These are phyloP conservation scores for Bruguiera hainesii DNA, from an alignment of 441 rosid species.

Conservation along the genomic window DNA sequence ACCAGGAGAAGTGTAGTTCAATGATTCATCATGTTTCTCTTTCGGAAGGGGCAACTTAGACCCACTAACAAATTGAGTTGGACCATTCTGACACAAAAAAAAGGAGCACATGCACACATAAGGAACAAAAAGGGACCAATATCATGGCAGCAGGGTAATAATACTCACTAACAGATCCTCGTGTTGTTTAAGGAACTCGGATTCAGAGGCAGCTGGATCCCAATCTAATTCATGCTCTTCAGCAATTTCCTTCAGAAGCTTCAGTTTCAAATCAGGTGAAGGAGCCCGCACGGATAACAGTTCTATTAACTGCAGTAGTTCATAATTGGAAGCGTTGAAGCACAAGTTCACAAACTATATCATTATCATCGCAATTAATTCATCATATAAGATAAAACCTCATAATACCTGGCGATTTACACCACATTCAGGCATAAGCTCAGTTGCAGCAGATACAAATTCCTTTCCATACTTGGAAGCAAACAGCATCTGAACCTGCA, in stretches of 20 bases:
- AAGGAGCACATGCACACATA: background rate
- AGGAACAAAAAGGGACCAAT: constrained; percentile 21
- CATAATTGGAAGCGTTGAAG: constrained; percentile 2
- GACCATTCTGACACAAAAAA: constrained; percentile 60
- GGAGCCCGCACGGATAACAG: constrained; percentile 86
- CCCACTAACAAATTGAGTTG: constrained; percentile 67
- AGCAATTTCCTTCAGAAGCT: constrained; percentile 92
- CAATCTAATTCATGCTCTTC: constrained; percentile 93
- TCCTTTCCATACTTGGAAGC: constrained; percentile 81
- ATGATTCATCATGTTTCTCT: constrained; percentile 59
- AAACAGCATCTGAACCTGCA: constrained; percentile 83
- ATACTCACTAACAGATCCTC: constrained; percentile 84
- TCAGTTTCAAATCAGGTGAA: constrained; percentile 64
- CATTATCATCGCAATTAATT: background rate
- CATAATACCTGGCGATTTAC: constrained; percentile 81
- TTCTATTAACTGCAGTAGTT: constrained; percentile 67
- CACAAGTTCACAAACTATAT: constrained; percentile 2
- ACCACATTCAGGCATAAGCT: constrained; percentile 86
- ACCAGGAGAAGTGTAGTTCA: constrained; percentile 29
- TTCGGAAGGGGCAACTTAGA: constrained; percentile 72
- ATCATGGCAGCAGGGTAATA: background rate
- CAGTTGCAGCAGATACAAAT: constrained; percentile 83
- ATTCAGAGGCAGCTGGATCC: constrained; percentile 89
- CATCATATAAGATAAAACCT: constrained; percentile 4
- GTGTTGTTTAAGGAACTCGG: constrained; percentile 74